Evolutionary conservation across 495 filamentous ascomycete genomes (phyloP), one percentile per base, ranked within the genome.

Genomic region (Glonium stellatum): DNA sequence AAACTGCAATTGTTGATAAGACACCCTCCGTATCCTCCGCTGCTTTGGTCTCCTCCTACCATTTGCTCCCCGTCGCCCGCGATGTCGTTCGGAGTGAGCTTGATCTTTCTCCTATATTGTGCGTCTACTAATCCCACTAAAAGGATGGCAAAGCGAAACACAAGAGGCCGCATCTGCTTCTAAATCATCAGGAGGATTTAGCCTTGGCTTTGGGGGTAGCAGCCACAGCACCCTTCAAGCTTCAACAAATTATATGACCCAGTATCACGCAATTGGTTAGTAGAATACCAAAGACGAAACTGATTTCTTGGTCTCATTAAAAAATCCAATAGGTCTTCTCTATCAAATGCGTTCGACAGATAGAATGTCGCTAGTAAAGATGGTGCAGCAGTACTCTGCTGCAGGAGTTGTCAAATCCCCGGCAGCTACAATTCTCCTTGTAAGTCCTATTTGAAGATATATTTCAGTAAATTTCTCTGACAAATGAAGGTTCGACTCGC

Each of bases 1-100:
- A 99, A 78, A 99, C 93, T 25, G 95, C 93, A 52, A 97, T 99
- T 71, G 95, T 97, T 69, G 93, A 99, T 80, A 97, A 96, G 79
- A 96, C 89, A 61, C 93, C 95, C 31, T 97, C 93, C 15, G 95
- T 99, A 49, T 95, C 93, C 52, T 97, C 93, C 22, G 93, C 93
- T 22, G 93, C 93, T 54, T 84, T 99, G 61, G 90, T 99, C 19
- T 97, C 95, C 53, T 93, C 95, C 50, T 99, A 99, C 74, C 93
- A 99, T 72, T 88, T 99, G 55, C 88, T 97, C 51, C 95, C 95
- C 0, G 90, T 96, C 67, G 93, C 93, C 49, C 85, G 86, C 60
- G 95, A 97, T 75, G 90, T 97, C 62, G 92, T 97, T 65, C 85
- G 88, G 68, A 86, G 39, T 44, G 39, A 44, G 39, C 18, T 4